A percentile compares a stretch with the other conserved stretches of the same genome.
Evolutionary conservation across 2,329 filamentous ascomycete species (phyloP).

Genomic region (Biscogniauxia marginata): DNA sequence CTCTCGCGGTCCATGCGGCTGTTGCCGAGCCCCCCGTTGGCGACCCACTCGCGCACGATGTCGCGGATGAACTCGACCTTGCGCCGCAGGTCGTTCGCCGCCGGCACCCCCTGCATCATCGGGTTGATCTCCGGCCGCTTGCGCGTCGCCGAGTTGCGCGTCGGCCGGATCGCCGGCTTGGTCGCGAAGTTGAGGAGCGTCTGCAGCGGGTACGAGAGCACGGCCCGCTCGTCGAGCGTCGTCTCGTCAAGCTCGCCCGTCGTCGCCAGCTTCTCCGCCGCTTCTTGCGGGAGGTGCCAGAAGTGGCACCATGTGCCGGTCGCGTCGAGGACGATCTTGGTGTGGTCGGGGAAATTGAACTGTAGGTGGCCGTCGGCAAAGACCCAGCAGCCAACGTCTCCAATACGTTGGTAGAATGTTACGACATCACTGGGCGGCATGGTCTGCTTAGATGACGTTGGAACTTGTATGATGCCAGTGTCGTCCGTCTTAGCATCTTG

Average conservation of each 20-base stretch:
- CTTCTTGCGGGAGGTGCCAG: slow-evolving; percentile 71
- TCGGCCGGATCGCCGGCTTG: slow-evolving; percentile 45
- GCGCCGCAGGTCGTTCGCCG: slow-evolving; percentile 68
- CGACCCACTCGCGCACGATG: slow-evolving; percentile 69
- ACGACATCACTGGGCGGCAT: slow-evolving; percentile 59
- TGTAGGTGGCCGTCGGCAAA: slow-evolving; percentile 79
- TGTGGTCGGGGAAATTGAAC: slow-evolving; percentile 88
- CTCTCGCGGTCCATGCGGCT: slow-evolving; percentile 55
- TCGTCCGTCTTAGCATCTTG: slow-evolving; percentile 55
- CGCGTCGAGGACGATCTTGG: slow-evolving; percentile 75
- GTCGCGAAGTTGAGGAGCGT: slow-evolving; percentile 68
- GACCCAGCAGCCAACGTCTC: slow-evolving; percentile 78
- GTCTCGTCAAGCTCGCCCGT: slow-evolving; percentile 68
- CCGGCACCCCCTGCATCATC: slow-evolving; percentile 62
- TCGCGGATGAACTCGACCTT: slow-evolving; percentile 73
- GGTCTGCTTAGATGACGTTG: slow-evolving; percentile 38
- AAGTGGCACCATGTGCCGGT: slow-evolving; percentile 76
- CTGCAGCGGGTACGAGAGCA: slow-evolving; percentile 70
- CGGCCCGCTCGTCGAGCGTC: slow-evolving; percentile 68
- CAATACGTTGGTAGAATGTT: slow-evolving; percentile 78
- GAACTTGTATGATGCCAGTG: slow-evolving; percentile 39
- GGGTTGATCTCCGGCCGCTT: slow-evolving; percentile 60
- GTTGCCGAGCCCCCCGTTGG: slow-evolving; percentile 68
- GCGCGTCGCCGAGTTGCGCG: slow-evolving; percentile 43
- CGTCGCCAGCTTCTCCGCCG: slow-evolving; percentile 61